A percentile compares a stretch with the other conserved stretches of the same genome.
Conservation (phyloP, 306 rosid species). For the Vigna unguiculata region DNA sequence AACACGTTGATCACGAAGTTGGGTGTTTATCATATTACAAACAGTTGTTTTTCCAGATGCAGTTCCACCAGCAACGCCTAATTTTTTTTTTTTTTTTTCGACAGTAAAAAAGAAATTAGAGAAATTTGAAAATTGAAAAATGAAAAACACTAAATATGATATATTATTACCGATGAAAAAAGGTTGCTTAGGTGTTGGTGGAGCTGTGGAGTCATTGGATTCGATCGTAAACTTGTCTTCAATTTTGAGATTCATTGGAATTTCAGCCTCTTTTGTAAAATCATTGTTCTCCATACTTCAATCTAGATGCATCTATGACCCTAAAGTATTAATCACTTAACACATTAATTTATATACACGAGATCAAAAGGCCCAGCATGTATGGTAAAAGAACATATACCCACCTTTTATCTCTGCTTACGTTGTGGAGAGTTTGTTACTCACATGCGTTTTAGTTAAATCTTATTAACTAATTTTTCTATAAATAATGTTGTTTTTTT, state of each 20-base stretch:
- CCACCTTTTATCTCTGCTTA: slow-evolving; percentile 30
- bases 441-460: background rate
- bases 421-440: slow-evolving; percentile 40
- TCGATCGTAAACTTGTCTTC: slow-evolving; percentile 13
- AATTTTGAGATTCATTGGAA: slow-evolving; percentile 6
- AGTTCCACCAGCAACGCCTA: slow-evolving; percentile 97
- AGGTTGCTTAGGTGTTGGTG: slow-evolving; percentile 59
- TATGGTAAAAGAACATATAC: slow-evolving; percentile 8
- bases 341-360: slow-evolving; percentile 10
- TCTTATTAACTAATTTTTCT: background rate
- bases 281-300: slow-evolving; percentile 20
- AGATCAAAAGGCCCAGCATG: slow-evolving; percentile 22
- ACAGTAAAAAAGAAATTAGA: background rate
- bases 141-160: background rate
- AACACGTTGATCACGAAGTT: slow-evolving; percentile 83
- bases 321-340: background rate
- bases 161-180: slow-evolving; percentile 72
- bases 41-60: slow-evolving; percentile 94
- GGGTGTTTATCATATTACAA: slow-evolving; percentile 78
- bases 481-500: too few species aligned
- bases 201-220: slow-evolving; percentile 37
- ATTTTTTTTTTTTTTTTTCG: background rate
- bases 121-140: background rate
- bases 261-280: slow-evolving; percentile 14
- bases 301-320: slow-evolving; percentile 8